Percentiles rank a stretch among this genome's conserved stretches.
Conservation (phyloP, 345 rosid species). For the Euphorbia tirucalli region DNA sequence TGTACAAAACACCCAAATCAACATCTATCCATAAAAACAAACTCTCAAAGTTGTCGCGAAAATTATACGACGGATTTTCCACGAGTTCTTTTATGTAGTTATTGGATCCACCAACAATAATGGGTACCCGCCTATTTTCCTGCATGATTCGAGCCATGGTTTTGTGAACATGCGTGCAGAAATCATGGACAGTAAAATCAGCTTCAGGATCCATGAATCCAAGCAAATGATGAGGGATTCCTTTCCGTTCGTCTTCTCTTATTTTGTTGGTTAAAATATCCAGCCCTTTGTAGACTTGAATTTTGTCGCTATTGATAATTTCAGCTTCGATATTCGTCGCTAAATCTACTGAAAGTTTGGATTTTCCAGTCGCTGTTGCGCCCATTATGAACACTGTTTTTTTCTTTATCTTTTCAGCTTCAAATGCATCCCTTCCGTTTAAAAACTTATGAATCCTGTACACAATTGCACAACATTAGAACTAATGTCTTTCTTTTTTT, state of each 20-base stretch:
- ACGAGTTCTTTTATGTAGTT: constrained; percentile 31
- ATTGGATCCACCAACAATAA: constrained; percentile 37
- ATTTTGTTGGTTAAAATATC: constrained; percentile 36
- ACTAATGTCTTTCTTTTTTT: no score
- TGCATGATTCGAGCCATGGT: constrained; percentile 16
- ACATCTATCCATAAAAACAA: constrained; percentile 39
- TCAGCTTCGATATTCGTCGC: constrained; percentile 26
- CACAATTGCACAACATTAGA: background rate
- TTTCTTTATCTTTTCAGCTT: background rate
- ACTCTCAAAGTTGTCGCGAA: constrained; percentile 20
- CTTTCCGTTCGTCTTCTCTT: constrained; percentile 27
- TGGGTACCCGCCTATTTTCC: constrained; percentile 21
- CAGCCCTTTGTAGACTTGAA: constrained; percentile 38
- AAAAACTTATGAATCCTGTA: background rate
- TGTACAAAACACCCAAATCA: constrained; percentile 23
- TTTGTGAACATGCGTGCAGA: constrained; percentile 14
- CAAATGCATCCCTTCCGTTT: background rate
- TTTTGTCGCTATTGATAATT: constrained; percentile 38
- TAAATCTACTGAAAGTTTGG: constrained; percentile 38
- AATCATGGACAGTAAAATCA: constrained; percentile 27
- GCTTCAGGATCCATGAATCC: constrained; percentile 28
- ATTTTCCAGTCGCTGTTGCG: constrained; percentile 40
- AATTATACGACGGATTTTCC: constrained; percentile 12
- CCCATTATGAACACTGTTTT: constrained; percentile 32
- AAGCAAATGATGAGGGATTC: constrained; percentile 40